phyloP scores from a whole-genome alignment of 1,284 basidiomycete genomes.

The Ganoderma sp. region DNA sequence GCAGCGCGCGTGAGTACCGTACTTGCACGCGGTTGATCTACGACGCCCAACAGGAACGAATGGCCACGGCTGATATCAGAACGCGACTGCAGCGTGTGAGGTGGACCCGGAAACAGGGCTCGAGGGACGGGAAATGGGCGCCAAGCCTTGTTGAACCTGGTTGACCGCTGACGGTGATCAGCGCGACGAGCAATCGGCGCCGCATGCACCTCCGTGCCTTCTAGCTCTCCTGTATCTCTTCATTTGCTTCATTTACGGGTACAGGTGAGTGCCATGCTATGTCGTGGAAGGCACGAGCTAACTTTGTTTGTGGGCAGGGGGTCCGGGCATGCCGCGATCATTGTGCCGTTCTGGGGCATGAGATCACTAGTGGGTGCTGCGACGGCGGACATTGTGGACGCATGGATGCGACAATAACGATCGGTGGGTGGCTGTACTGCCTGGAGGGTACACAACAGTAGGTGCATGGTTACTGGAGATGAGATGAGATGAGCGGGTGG shows the following conservation, averaged over 20 bases:
- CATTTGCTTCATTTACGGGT: not conserved
- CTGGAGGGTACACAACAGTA: not conserved
- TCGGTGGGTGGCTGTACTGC: conserved; percentile 1
- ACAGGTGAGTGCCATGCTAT: not conserved
- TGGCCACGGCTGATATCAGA: not conserved
- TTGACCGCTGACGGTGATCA: conserved; percentile 7
- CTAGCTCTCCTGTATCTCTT: not conserved
- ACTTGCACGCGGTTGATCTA: not conserved
- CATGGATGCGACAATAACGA: not conserved
- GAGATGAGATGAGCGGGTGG: not conserved
- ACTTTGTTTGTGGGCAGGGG: not conserved
- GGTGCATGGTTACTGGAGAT: not conserved
- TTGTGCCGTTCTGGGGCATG: not conserved
- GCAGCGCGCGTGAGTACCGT: not conserved
- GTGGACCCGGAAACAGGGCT: not conserved
- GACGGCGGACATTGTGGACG: not conserved
- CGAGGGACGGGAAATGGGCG: not conserved
- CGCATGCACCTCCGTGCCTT: not conserved
- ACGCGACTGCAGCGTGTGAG: not conserved
- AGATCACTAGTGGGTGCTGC: not conserved
- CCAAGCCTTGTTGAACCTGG: conserved; percentile 1
- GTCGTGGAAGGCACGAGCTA: not conserved
- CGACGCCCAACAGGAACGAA: not conserved
- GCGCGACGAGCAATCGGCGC: conserved; percentile 2
- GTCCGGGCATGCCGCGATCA: not conserved